These are phyloP conservation scores for Coriolopsis trogii DNA, from an alignment of 1,284 basidiomycete genomes.

Conservation along the genomic window DNA sequence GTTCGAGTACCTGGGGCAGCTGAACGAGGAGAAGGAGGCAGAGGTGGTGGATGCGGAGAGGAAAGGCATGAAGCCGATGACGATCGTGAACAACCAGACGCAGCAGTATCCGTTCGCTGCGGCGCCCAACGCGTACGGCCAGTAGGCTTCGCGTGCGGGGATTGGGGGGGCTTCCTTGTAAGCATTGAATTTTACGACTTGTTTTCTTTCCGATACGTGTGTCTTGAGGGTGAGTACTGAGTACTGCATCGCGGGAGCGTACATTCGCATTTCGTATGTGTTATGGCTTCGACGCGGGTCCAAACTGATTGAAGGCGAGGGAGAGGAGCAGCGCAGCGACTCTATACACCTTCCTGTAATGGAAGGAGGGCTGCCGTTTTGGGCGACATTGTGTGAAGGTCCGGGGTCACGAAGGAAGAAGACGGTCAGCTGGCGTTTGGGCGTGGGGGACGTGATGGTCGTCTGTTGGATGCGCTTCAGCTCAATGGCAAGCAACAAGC, in stretches of 20 bases:
- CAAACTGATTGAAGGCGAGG: neutral
- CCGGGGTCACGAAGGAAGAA: constrained; percentile 7
- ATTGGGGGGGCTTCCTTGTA: no score
- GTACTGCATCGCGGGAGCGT: no score
- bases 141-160: no score
- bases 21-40: constrained; percentile 28
- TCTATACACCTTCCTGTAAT: constrained; percentile 9
- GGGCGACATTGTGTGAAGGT: constrained; percentile 1
- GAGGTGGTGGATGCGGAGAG: constrained; percentile 19
- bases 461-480: constrained; percentile 8
- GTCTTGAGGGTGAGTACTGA: no score
- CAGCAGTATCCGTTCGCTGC: constrained; percentile 16
- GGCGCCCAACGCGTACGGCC: constrained; percentile 12
- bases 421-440: constrained; percentile 11
- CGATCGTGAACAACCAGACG: constrained; percentile 9
- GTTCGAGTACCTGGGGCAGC: constrained; percentile 35
- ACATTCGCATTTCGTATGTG: no score
- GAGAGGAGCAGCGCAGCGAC: neutral
- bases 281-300: no score
- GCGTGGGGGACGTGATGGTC: constrained; percentile 9
- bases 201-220: no score
- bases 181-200: no score
- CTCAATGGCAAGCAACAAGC: neutral
- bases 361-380: constrained; percentile 6
- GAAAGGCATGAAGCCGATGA: constrained; percentile 22